These are phyloP conservation scores for Fonsecaea multimorphosa DNA, from an alignment of 2,329 filamentous ascomycete species.

Conservation along the genomic window DNA sequence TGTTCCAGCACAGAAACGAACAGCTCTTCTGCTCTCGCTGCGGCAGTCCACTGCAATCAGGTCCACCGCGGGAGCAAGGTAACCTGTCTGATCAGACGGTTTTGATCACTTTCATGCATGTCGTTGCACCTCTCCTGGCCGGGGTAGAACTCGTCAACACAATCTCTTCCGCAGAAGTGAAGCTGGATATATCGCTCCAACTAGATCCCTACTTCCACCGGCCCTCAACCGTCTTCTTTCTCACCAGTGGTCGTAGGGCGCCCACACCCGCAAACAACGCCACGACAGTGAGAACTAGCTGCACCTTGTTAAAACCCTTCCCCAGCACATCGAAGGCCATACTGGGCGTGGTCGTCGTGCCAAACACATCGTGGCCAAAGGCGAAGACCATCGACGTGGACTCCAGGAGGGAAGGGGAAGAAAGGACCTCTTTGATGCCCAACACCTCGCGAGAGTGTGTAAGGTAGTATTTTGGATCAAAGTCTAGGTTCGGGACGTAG, in stretches of 20 bases:
- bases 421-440: conserved; percentile 74
- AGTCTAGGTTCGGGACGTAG: conserved; percentile 78
- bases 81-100: neutral
- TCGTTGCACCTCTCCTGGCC: neutral
- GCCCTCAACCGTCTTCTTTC: conserved; percentile 45
- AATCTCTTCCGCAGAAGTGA: neutral
- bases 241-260: conserved; percentile 83
- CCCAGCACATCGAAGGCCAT: conserved; percentile 90
- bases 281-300: conserved; percentile 80
- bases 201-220: conserved; percentile 35
- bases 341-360: conserved; percentile 83
- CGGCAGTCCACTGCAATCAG: neutral
- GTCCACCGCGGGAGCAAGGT: neutral
- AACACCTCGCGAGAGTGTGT: conserved; percentile 83
- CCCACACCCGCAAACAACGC: conserved; percentile 78
- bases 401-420: conserved; percentile 80
- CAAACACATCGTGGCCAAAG: conserved; percentile 84
- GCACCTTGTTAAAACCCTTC: conserved; percentile 90
- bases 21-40: neutral
- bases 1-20: neutral
- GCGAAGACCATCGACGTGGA: conserved; percentile 90
- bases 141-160: neutral
- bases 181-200: neutral
- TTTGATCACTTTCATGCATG: neutral
- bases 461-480: conserved; percentile 80